Conservation (phyloP, 257 asterid genomes). For the Solanum okadae region DNA sequence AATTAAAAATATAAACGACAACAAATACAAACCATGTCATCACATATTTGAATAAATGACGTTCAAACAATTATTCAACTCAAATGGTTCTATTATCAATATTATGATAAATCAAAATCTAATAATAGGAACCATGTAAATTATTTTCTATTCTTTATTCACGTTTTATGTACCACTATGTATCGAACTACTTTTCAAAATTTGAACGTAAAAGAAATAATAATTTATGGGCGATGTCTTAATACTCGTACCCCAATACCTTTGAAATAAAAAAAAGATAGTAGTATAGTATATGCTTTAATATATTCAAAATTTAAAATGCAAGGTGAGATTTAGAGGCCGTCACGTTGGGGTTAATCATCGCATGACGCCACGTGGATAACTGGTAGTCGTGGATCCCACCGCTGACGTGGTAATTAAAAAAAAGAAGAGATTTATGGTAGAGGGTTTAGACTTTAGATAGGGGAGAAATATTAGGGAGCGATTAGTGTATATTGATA, state of each 20-base stretch:
- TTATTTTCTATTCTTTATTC: not conserved
- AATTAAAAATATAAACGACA: not conserved
- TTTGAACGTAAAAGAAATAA: not conserved
- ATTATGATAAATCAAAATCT: not conserved
- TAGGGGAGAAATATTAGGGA: not conserved
- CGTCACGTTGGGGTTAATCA: conserved; percentile 40
- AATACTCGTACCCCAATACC: not conserved
- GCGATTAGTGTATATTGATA: not conserved
- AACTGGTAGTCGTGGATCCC: conserved; percentile 32
- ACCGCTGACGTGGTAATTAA: conserved; percentile 35
- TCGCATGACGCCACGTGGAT: conserved; percentile 40
- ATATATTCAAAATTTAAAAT: not conserved
- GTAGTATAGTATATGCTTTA: not conserved
- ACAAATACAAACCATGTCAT: not conserved
- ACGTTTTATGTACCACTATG: not conserved
- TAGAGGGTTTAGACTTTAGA: conserved; percentile 29
- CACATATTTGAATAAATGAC: not conserved
- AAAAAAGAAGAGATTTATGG: conserved; percentile 9
- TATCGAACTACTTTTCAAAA: not conserved
- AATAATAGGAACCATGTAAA: not conserved
- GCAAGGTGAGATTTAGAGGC: conserved; percentile 9
- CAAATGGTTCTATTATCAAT: too few relatives aligned
- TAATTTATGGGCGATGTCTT: not conserved
- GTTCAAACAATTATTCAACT: not conserved
- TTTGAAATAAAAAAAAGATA: not conserved